These are phyloP conservation scores for Pseudoscleropodium purum DNA, from an alignment of 225 moss, liverwort and hornwort genomes.

Conservation along the genomic window DNA sequence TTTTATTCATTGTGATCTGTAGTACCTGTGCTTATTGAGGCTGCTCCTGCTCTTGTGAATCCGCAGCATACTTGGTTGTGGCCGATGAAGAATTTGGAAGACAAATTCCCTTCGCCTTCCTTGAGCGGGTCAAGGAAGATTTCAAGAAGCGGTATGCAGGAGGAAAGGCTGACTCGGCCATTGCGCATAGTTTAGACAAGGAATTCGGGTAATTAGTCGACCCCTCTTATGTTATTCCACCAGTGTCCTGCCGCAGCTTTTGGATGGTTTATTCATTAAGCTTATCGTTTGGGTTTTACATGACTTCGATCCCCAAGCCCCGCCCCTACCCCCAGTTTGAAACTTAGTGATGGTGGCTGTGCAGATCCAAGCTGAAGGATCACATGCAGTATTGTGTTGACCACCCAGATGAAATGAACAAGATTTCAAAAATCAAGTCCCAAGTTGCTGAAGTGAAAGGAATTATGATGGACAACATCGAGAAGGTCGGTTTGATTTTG, in stretches of 20 bases:
- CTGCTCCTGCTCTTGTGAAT: background rate
- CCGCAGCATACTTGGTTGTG: constrained; percentile 49
- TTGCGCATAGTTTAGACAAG: constrained; percentile 51
- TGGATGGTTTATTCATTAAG: background rate
- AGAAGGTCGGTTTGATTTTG: constrained; percentile 15
- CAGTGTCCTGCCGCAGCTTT: too few relatives aligned
- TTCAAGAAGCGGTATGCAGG: constrained; percentile 48
- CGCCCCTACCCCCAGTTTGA: background rate
- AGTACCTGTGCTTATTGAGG: background rate
- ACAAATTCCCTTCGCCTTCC: constrained; percentile 53
- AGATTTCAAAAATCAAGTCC: constrained; percentile 54
- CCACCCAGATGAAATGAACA: constrained; percentile 63
- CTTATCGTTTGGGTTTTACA: background rate
- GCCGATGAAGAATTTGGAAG: constrained; percentile 64
- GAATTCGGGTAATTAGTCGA: constrained; percentile 31
- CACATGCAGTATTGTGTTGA: constrained; percentile 65
- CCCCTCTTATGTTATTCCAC: background rate
- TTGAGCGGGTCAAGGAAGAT: constrained; percentile 58
- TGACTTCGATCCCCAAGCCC: too few relatives aligned
- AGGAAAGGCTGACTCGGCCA: constrained; percentile 44
- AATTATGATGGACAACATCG: constrained; percentile 64
- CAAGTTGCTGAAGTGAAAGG: constrained; percentile 65
- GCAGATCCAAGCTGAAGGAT: constrained; percentile 46
- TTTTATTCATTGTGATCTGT: too few relatives aligned
- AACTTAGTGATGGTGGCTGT: background rate